A percentile compares a stretch with the other conserved stretches of the same genome.
Evolutionary conservation across 1,284 basidiomycete species (phyloP).

Genomic region (Boletus calvinii): DNA sequence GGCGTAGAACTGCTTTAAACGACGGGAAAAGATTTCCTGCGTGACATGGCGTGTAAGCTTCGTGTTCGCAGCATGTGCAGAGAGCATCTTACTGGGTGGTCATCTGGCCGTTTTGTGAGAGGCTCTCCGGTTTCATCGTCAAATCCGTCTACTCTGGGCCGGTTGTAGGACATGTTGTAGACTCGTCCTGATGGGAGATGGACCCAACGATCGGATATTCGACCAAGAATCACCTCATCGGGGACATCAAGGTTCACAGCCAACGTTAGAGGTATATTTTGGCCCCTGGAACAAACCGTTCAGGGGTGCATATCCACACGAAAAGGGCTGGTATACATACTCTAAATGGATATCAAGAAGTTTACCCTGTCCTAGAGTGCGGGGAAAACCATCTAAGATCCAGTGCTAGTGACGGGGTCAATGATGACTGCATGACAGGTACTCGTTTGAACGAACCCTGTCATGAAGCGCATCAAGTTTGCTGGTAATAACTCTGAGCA

Average conservation of each 20-base stretch:
- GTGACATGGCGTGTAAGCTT: slow-evolving; percentile 5
- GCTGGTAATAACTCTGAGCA: slow-evolving; percentile 71
- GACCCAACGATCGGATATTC: slow-evolving; percentile 93
- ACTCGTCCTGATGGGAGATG: slow-evolving; percentile 92
- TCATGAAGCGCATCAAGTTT: slow-evolving; percentile 68
- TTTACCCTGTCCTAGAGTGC: slow-evolving; percentile 87
- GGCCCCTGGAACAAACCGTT: slow-evolving; percentile 40
- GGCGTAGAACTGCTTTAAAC: slow-evolving; percentile 82
- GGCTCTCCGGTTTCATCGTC: slow-evolving; percentile 95
- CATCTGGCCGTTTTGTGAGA: slow-evolving; percentile 87
- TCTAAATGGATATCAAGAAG: slow-evolving; percentile 76
- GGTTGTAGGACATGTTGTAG: slow-evolving; percentile 92
- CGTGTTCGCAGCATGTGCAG: neutral
- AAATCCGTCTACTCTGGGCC: slow-evolving; percentile 79
- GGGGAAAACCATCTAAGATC: slow-evolving; percentile 96
- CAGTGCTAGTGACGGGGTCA: slow-evolving; percentile 57
- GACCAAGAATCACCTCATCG: slow-evolving; percentile 84
- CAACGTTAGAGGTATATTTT: slow-evolving; percentile 70
- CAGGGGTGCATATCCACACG: neutral
- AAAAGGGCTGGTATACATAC: slow-evolving; percentile 39
- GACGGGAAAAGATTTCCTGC: slow-evolving; percentile 81
- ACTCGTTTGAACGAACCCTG: slow-evolving; percentile 45
- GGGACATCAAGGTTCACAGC: slow-evolving; percentile 92
- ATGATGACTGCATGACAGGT: neutral
- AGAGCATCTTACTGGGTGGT: slow-evolving; percentile 72